phyloP scores from a whole-genome alignment of 2,329 filamentous ascomycete genomes.

The Lachnellula subtilissima region DNA sequence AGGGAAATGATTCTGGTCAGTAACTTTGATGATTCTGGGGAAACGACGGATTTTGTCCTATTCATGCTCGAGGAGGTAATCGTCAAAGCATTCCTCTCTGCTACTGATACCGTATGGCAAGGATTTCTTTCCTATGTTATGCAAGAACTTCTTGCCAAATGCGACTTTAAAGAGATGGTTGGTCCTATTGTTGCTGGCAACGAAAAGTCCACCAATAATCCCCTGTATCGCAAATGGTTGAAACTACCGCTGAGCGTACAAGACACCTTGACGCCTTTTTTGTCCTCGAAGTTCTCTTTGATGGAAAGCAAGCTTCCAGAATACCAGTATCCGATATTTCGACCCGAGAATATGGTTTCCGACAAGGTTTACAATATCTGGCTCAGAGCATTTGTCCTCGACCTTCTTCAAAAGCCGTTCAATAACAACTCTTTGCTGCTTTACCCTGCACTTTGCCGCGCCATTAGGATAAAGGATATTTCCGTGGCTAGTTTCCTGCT shows the following conservation, averaged over 20 bases:
- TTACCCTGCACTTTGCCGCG: constrained; percentile 74
- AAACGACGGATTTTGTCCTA: constrained; percentile 80
- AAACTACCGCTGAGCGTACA: constrained; percentile 71
- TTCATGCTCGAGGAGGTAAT: constrained; percentile 83
- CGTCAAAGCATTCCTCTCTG: constrained; percentile 86
- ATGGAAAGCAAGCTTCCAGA: constrained; percentile 50
- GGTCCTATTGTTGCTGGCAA: constrained; percentile 27
- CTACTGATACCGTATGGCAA: constrained; percentile 80
- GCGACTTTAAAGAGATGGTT: constrained; percentile 61
- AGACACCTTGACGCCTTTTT: constrained; percentile 81
- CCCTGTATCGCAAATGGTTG: constrained; percentile 70
- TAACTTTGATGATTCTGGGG: constrained; percentile 74
- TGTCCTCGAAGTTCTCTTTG: constrained; percentile 77
- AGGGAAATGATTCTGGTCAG: constrained; percentile 79
- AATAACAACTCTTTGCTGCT: constrained; percentile 69
- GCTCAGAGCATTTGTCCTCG: constrained; percentile 75
- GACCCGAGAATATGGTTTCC: constrained; percentile 42
- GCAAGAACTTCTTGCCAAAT: constrained; percentile 80
- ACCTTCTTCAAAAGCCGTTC: constrained; percentile 74
- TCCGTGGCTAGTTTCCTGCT: constrained; percentile 83
- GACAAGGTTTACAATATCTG: constrained; percentile 70
- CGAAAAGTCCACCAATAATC: constrained; percentile 42
- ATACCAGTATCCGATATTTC: constrained; percentile 70
- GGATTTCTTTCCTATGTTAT: constrained; percentile 92
- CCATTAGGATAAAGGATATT: constrained; percentile 80